Percentiles rank a stretch among this genome's conserved stretches.
These are phyloP conservation scores for Pedinophyceae sp. DNA, from an alignment of 139 green algal genomes.

Conservation along the genomic window DNA sequence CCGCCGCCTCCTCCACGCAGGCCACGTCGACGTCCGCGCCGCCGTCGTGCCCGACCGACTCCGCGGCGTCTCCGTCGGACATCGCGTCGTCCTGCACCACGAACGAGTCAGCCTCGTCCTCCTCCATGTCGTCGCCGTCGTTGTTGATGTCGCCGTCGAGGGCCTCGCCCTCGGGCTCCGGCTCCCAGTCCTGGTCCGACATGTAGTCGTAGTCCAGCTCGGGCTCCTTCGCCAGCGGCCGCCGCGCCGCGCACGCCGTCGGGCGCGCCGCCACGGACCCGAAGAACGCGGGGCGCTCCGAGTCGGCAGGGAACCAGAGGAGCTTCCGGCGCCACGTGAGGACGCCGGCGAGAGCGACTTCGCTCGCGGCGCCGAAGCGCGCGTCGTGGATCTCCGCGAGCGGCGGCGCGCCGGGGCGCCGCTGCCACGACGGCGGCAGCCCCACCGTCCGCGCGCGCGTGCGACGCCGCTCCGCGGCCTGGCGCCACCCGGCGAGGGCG, in stretches of 20 bases:
- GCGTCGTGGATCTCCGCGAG: conserved; percentile 1
- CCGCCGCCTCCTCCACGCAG: too few relatives aligned
- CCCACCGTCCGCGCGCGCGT: too few relatives aligned
- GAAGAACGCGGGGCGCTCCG: conserved; percentile 34
- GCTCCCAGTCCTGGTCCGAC: conserved; percentile 62
- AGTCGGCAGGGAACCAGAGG: conserved; percentile 18
- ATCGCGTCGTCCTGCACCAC: too few relatives aligned
- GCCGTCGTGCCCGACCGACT: too few relatives aligned
- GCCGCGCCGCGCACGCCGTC: conserved; percentile 27
- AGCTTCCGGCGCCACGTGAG: conserved; percentile 41
- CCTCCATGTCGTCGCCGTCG: conserved; percentile 2
- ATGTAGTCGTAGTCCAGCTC: conserved; percentile 57
- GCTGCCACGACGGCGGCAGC: conserved; percentile 39
- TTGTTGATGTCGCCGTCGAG: conserved; percentile 13
- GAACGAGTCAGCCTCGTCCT: too few relatives aligned
- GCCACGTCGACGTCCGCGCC: too few relatives aligned
- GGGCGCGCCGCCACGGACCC: too few relatives aligned
- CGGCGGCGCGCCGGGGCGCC: conserved; percentile 5
- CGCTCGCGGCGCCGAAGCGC: conserved; percentile 2
- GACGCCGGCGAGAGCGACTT: conserved; percentile 8
- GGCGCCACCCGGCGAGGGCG: too few relatives aligned
- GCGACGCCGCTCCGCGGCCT: too few relatives aligned
- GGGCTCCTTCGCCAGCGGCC: conserved; percentile 22
- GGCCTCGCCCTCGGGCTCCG: conserved; percentile 48
- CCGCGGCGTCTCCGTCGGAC: too few relatives aligned